phyloP scores from a whole-genome alignment of 495 filamentous ascomycete genomes.

The Podospora pseudocomata region DNA sequence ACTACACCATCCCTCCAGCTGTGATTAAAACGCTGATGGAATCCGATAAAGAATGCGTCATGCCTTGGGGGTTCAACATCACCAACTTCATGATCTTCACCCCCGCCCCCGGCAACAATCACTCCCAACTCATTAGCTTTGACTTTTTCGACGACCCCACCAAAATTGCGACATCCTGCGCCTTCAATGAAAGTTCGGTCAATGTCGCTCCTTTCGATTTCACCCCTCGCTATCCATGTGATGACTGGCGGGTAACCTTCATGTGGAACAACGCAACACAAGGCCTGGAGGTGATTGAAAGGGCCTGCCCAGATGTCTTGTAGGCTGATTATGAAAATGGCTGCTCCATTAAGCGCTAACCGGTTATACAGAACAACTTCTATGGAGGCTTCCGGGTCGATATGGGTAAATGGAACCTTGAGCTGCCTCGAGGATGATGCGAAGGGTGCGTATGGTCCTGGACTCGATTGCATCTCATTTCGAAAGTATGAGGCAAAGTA shows the following conservation, averaged over 20 bases:
- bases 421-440: slow-evolving; percentile 16
- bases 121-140: not conserved
- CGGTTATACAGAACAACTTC: not conserved
- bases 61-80: slow-evolving; percentile 22
- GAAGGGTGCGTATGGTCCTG: slow-evolving; percentile 16
- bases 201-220: slow-evolving; percentile 24
- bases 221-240: slow-evolving; percentile 28
- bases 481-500: slow-evolving; percentile 14
- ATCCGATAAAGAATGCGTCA: slow-evolving; percentile 20
- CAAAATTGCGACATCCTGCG: slow-evolving; percentile 27
- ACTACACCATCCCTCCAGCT: slow-evolving; percentile 17
- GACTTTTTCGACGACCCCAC: slow-evolving; percentile 21
- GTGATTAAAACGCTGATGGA: slow-evolving; percentile 5
- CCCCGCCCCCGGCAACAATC: not conserved
- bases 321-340: not conserved
- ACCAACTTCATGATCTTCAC: not conserved
- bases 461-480: slow-evolving; percentile 17
- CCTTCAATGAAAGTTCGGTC: slow-evolving; percentile 27
- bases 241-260: slow-evolving; percentile 43
- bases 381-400: slow-evolving; percentile 23
- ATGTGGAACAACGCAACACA: slow-evolving; percentile 41
- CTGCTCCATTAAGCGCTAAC: not conserved
- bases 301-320: slow-evolving; percentile 23
- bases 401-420: not conserved
- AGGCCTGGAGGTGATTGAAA: slow-evolving; percentile 33